These are phyloP conservation scores for Melastoma malabathricum DNA, from an alignment of 345 rosid genomes.

Conservation along the genomic window DNA sequence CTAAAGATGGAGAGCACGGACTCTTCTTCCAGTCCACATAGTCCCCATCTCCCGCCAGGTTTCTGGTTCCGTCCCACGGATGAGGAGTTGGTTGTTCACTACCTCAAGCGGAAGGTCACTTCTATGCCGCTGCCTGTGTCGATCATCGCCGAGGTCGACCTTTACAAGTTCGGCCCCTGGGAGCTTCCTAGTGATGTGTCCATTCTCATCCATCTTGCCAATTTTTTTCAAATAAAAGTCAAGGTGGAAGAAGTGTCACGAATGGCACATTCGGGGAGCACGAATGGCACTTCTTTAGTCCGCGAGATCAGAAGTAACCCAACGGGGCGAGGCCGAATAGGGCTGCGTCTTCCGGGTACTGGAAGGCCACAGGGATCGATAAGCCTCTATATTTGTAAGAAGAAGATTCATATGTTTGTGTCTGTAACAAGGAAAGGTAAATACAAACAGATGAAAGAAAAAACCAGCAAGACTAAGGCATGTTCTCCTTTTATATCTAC, in stretches of 20 bases:
- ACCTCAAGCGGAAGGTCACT: constrained; percentile 30
- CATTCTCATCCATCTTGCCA: background rate
- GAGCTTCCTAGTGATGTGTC: constrained; percentile 28
- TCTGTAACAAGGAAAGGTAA: too few species aligned
- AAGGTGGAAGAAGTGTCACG: too few species aligned
- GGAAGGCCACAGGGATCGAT: constrained; percentile 49
- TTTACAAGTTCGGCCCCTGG: constrained; percentile 46
- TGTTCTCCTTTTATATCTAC: too few species aligned
- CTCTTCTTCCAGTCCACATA: constrained; percentile 18
- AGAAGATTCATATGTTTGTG: too few species aligned
- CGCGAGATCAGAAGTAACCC: constrained; percentile 38
- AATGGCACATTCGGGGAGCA: constrained; percentile 42
- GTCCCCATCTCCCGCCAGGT: constrained; percentile 33
- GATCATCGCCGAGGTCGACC: constrained; percentile 38
- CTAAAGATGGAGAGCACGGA: constrained; percentile 32
- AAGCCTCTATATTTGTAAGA: constrained; percentile 20
- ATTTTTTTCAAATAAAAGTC: background rate
- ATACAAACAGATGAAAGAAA: too few species aligned
- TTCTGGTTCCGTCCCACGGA: constrained; percentile 50
- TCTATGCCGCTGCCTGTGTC: constrained; percentile 30
- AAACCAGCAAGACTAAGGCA: too few species aligned
- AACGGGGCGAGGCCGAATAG: constrained; percentile 43
- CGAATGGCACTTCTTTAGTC: constrained; percentile 44
- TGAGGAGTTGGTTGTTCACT: constrained; percentile 37
- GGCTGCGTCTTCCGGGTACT: constrained; percentile 44